These are phyloP conservation scores for Mortierella sp. DNA, from an alignment of 371 early-diverging fungal species.

Conservation along the genomic window DNA sequence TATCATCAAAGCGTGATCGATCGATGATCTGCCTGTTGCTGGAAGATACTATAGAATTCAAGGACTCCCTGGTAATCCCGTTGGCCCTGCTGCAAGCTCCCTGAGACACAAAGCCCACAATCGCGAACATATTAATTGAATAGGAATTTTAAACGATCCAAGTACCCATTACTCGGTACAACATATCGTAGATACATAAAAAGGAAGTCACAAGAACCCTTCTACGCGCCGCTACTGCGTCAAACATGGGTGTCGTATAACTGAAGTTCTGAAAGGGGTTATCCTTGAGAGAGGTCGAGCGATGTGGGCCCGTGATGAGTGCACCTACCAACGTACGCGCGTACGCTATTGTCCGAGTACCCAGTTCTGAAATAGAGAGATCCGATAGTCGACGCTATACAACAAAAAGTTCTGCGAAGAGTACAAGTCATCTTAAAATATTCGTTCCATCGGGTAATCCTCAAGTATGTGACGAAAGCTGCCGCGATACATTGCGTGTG, in stretches of 20 bases:
- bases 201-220: neutral
- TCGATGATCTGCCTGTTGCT: neutral
- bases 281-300: neutral
- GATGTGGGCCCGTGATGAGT: neutral
- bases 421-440: neutral
- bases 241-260: neutral
- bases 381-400: neutral
- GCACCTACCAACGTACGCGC: neutral
- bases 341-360: neutral
- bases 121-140: neutral
- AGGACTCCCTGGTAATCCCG: neutral
- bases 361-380: neutral
- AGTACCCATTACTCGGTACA: neutral
- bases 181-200: neutral
- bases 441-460: conserved; percentile 1
- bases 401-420: neutral
- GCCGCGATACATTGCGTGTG: neutral
- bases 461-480: neutral
- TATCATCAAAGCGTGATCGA: neutral
- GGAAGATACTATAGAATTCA: neutral
- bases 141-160: neutral
- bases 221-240: neutral
- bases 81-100: neutral
- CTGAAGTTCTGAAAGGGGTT: conserved; percentile 4
- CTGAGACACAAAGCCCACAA: neutral